phyloP scores from a whole-genome alignment of 441 rosid species.

The Geranium incanum region DNA sequence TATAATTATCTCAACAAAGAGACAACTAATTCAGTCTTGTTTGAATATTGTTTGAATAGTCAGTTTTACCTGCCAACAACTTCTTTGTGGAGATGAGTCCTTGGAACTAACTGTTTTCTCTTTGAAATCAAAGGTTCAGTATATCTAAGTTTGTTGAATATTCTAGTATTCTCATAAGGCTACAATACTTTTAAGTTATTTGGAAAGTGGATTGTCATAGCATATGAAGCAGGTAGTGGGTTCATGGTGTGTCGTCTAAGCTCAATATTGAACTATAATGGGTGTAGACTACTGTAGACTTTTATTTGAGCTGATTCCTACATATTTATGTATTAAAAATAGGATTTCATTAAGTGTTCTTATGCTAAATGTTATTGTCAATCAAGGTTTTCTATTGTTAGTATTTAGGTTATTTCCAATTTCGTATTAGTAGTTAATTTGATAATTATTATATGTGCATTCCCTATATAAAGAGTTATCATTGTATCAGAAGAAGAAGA shows the following conservation, averaged over 20 bases:
- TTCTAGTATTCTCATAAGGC: neutral
- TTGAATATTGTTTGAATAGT: neutral
- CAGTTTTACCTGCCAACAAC: neutral
- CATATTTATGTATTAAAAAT: too few species aligned
- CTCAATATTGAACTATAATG: neutral
- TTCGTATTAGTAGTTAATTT: too few species aligned
- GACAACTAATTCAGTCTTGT: neutral
- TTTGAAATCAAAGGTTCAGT: neutral
- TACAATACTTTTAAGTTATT: neutral
- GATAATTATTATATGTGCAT: too few species aligned
- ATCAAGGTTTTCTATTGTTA: neutral
- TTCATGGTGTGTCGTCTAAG: neutral
- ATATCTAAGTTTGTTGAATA: neutral
- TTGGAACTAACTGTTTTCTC: neutral
- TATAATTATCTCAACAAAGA: neutral
- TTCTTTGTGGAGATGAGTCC: neutral
- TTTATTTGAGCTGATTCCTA: neutral
- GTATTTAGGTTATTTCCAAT: neutral
- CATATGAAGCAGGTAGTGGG: neutral
- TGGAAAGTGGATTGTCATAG: neutral
- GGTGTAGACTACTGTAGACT: neutral
- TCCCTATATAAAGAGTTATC: too few species aligned
- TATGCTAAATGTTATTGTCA: neutral
- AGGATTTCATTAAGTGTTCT: neutral
- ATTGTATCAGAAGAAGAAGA: too few species aligned